Percentiles rank a stretch among this genome's conserved stretches.
These are phyloP conservation scores for Seiridium cupressi DNA, from an alignment of 2,329 filamentous ascomycete species.

Conservation along the genomic window DNA sequence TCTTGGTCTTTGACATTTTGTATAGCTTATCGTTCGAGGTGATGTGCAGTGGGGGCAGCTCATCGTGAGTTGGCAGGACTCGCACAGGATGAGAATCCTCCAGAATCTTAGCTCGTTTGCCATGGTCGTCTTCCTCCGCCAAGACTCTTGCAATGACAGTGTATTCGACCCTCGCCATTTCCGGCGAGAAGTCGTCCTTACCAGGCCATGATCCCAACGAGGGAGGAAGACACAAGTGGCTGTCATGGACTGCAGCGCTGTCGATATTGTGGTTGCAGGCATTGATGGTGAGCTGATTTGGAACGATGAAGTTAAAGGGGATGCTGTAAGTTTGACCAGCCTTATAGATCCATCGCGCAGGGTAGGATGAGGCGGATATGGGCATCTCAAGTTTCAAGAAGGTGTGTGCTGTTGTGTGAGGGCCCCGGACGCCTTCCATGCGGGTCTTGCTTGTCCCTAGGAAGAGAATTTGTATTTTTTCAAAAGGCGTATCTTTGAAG, in stretches of 20 bases:
- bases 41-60: slow-evolving; percentile 51
- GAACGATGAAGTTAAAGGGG: slow-evolving; percentile 60
- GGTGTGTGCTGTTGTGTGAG: slow-evolving; percentile 46
- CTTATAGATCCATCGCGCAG: slow-evolving; percentile 44
- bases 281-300: slow-evolving; percentile 54
- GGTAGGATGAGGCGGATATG: slow-evolving; percentile 44
- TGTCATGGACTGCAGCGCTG: slow-evolving; percentile 44
- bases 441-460: slow-evolving; percentile 49
- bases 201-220: slow-evolving; percentile 51
- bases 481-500: slow-evolving; percentile 45
- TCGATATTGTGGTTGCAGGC: slow-evolving; percentile 52
- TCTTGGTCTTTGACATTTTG: slow-evolving; percentile 48
- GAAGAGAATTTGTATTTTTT: slow-evolving; percentile 51
- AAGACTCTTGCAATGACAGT: slow-evolving; percentile 45
- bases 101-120: slow-evolving; percentile 30
- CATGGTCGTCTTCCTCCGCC: slow-evolving; percentile 26
- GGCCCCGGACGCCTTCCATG: slow-evolving; percentile 49
- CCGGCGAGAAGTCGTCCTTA: slow-evolving; percentile 50
- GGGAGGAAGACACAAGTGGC: slow-evolving; percentile 53
- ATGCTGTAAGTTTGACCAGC: slow-evolving; percentile 47
- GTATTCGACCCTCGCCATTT: slow-evolving; percentile 55
- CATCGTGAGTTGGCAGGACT: slow-evolving; percentile 48
- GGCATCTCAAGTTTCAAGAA: slow-evolving; percentile 38
- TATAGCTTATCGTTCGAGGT: slow-evolving; percentile 48
- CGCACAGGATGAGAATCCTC: slow-evolving; percentile 45